Percentiles rank a stretch among this genome's conserved stretches.
Evolutionary conservation across 2,329 filamentous ascomycete species (phyloP).

Genomic region (Epichloe amarillans): DNA sequence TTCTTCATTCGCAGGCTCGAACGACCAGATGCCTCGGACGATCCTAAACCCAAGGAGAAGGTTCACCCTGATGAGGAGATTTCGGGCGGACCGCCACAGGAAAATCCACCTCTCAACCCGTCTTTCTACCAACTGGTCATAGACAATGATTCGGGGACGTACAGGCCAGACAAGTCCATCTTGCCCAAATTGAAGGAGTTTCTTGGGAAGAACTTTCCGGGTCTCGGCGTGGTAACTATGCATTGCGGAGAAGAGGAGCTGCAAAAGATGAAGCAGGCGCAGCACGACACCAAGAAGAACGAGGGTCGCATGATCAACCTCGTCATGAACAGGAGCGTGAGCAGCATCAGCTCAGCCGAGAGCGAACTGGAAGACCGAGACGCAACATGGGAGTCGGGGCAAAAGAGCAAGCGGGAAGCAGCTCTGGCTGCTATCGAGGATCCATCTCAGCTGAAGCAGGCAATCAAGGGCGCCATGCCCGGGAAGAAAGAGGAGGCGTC

Average conservation of each 20-base stretch:
- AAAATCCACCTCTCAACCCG: conserved; percentile 31
- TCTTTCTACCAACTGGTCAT: conserved; percentile 72
- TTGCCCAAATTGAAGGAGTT: conserved; percentile 61
- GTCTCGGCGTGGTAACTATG: conserved; percentile 58
- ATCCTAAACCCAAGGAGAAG: conserved; percentile 28
- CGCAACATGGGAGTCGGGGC: conserved; percentile 22
- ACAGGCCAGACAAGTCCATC: conserved; percentile 68
- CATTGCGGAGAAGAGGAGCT: conserved; percentile 71
- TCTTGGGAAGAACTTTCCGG: conserved; percentile 60
- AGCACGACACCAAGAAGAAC: conserved; percentile 60
- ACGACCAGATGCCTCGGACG: conserved; percentile 30
- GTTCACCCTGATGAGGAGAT: conserved; percentile 39
- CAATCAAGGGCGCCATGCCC: conserved; percentile 16
- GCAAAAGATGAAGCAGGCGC: conserved; percentile 59
- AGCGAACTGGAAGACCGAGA: conserved; percentile 36
- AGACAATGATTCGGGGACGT: conserved; percentile 91
- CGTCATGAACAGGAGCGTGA: conserved; percentile 43
- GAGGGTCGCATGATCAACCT: conserved; percentile 38
- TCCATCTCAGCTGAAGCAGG: conserved; percentile 30
- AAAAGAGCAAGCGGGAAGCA: conserved; percentile 38
- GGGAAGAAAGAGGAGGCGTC: conserved; percentile 8
- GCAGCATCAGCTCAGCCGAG: conserved; percentile 38
- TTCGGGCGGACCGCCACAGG: conserved; percentile 31
- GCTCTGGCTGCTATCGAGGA: conserved; percentile 38
- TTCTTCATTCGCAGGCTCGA: conserved; percentile 71